Evolutionary conservation across 164 flowering plant genomes (phyloP).

Genomic region (Brasenia schreberi): DNA sequence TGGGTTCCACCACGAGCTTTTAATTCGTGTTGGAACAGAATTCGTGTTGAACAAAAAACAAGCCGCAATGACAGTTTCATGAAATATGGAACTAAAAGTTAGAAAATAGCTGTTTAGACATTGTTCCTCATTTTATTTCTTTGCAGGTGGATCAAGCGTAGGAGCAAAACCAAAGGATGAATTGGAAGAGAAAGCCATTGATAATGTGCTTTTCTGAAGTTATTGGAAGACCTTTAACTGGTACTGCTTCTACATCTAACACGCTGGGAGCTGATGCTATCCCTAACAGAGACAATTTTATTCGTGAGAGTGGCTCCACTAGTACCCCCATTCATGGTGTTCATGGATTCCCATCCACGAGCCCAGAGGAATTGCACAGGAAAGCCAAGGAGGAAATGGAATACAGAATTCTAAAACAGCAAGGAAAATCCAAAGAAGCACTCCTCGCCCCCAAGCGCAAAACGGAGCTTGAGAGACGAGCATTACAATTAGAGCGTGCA

Average conservation of each 20-base stretch:
- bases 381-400: constrained; percentile 73
- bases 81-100: no score
- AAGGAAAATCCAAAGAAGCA: constrained; percentile 82
- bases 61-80: no score
- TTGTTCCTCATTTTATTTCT: no score
- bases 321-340: constrained; percentile 8
- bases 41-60: no score
- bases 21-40: no score
- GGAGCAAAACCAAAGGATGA: no score
- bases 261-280: constrained; percentile 12
- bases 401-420: constrained; percentile 63
- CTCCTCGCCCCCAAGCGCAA: constrained; percentile 77
- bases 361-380: constrained; percentile 76
- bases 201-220: no score
- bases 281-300: constrained; percentile 17
- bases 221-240: no score
- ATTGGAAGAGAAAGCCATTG: no score
- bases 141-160: no score
- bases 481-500: constrained; percentile 58
- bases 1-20: no score
- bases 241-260: constrained; percentile 26
- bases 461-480: constrained; percentile 92
- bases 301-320: neutral
- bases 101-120: no score
- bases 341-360: constrained; percentile 24